A percentile compares a stretch with the other conserved stretches of the same genome.
phyloP scores from a whole-genome alignment of 371 early-diverging fungal genomes.

The Phascolomyces articulosus region DNA sequence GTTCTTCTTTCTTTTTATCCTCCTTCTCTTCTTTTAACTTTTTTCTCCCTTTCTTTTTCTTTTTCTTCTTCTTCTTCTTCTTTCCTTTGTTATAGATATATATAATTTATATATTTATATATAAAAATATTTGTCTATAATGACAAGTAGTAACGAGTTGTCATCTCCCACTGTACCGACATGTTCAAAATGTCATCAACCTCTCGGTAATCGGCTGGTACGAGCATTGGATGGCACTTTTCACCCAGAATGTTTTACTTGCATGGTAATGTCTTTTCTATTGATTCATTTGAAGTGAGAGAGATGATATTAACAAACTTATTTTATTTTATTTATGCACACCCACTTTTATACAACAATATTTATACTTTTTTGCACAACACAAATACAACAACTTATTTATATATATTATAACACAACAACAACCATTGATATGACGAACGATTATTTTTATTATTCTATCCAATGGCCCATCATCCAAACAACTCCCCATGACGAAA shows the following conservation, averaged over 20 bases:
- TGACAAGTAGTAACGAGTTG: conserved; percentile 4
- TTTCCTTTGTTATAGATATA: too few relatives aligned
- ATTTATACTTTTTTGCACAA: too few relatives aligned
- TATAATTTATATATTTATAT: background rate
- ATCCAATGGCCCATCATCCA: too few relatives aligned
- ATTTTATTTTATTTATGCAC: background rate
- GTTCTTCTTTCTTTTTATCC: too few relatives aligned
- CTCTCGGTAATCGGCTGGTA: conserved; percentile 75
- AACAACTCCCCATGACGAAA: background rate
- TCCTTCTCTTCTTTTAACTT: background rate
- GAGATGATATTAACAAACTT: too few relatives aligned
- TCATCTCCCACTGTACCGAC: conserved; percentile 2
- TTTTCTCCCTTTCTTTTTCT: background rate
- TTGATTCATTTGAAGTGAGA: too few relatives aligned
- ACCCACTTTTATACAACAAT: background rate
- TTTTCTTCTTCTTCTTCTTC: too few relatives aligned
- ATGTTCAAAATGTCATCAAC: conserved; percentile 29
- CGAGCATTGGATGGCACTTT: conserved; percentile 80
- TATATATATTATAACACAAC: background rate
- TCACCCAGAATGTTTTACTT: conserved; percentile 91
- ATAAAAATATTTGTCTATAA: background rate
- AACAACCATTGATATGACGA: too few relatives aligned
- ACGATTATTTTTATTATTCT: too few relatives aligned
- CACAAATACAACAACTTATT: background rate
- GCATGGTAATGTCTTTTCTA: conserved; percentile 62